Percentiles rank a stretch among this genome's conserved stretches.
phyloP scores from a whole-genome alignment of 306 rosid genomes.

The Quercus parvula region DNA sequence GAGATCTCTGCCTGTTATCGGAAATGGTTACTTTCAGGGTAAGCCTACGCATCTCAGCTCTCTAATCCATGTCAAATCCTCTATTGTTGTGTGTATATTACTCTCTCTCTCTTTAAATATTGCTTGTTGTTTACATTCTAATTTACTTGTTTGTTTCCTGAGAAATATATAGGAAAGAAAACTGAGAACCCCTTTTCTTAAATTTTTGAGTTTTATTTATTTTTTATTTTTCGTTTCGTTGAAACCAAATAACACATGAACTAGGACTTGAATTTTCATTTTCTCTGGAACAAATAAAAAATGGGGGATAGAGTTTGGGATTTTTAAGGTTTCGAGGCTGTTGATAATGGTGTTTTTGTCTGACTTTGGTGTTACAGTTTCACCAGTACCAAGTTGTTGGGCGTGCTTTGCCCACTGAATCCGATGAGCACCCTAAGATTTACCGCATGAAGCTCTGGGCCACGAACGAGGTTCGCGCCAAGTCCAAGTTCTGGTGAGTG shows the following conservation, averaged over 20 bases:
- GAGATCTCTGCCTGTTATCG: slow-evolving; percentile 5
- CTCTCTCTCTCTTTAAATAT: too few relatives aligned
- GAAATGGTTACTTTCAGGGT: slow-evolving; percentile 74
- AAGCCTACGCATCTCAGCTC: background rate
- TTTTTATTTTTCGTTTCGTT: too few relatives aligned
- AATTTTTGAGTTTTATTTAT: background rate
- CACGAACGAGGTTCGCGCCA: slow-evolving; percentile 93
- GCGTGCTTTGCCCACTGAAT: slow-evolving; percentile 75
- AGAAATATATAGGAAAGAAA: background rate
- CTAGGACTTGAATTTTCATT: background rate
- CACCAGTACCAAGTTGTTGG: slow-evolving; percentile 96
- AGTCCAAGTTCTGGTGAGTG: slow-evolving; percentile 84
- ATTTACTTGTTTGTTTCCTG: background rate
- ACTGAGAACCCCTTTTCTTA: background rate
- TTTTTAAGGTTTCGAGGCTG: background rate
- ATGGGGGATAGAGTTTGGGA: background rate
- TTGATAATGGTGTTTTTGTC: background rate
- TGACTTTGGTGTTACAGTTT: slow-evolving; percentile 41
- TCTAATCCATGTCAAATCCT: background rate
- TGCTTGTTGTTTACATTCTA: background rate
- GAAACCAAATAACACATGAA: background rate
- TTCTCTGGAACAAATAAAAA: background rate
- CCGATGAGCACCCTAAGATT: slow-evolving; percentile 75
- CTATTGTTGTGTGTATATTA: background rate
- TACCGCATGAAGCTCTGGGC: slow-evolving; percentile 97